Evolutionary conservation across 768 basidiomycete genomes (phyloP).

Genomic region (Boletus rubescentipes): DNA sequence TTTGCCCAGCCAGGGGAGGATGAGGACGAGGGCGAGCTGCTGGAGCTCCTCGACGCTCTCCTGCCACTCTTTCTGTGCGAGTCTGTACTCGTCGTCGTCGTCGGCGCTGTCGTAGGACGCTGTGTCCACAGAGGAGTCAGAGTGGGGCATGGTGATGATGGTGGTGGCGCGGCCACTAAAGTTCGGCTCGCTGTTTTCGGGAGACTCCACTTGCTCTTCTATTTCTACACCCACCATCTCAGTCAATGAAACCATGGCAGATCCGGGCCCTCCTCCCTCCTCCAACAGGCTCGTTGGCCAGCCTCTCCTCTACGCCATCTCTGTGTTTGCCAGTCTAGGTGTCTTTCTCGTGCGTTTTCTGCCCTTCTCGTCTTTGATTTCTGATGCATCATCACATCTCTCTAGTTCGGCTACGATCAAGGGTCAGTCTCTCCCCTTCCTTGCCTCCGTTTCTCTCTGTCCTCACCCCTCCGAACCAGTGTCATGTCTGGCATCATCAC

Average conservation of each 20-base stretch:
- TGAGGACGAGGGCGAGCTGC: conserved; percentile 73
- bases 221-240: conserved; percentile 19
- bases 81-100: conserved; percentile 69
- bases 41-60: conserved; percentile 85
- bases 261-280: conserved; percentile 26
- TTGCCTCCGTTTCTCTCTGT: neutral
- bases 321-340: conserved; percentile 78
- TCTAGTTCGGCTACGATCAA: conserved; percentile 84
- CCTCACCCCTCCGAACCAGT: conserved; percentile 36
- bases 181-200: conserved; percentile 5
- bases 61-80: conserved; percentile 91
- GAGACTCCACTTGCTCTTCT: conserved; percentile 20
- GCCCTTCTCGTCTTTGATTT: neutral
- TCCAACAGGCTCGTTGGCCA: conserved; percentile 69
- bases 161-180: conserved; percentile 20
- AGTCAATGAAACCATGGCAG: conserved; percentile 56
- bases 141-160: conserved; percentile 57
- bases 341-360: conserved; percentile 70
- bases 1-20: conserved; percentile 85
- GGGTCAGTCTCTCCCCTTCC: conserved; percentile 46
- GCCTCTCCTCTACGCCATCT: conserved; percentile 74
- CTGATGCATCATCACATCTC: neutral
- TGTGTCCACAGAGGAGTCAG: conserved; percentile 60
- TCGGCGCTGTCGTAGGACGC: conserved; percentile 51
- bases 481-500: conserved; percentile 94